Evolutionary conservation across 345 rosid species (phyloP).

Genomic region (Eucalyptus rudis): DNA sequence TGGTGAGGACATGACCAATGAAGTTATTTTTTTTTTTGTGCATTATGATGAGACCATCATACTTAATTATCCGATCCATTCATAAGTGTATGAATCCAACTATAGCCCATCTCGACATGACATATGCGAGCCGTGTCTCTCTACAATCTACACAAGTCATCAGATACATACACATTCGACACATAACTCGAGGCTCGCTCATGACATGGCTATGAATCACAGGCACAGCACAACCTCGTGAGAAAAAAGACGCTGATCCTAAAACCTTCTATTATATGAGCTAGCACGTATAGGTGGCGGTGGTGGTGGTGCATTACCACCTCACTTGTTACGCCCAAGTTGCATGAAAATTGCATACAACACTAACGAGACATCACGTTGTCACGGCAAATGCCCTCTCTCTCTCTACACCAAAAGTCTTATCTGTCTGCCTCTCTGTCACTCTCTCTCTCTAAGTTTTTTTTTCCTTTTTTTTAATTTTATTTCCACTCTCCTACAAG

Average conservation of each 20-base stretch:
- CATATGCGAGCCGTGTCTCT: accelerated
- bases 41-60: not conserved
- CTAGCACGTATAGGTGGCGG: not conserved
- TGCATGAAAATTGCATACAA: not conserved
- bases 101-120: not conserved
- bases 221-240: not conserved
- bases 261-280: not conserved
- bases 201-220: not conserved
- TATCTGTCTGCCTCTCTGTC: slow-evolving; percentile 59
- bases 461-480: not conserved
- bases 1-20: accelerated
- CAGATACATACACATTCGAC: accelerated
- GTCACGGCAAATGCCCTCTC: not conserved
- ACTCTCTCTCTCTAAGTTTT: not conserved
- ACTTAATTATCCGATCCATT: not conserved
- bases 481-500: not conserved
- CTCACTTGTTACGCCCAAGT: not conserved
- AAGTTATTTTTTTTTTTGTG: accelerated
- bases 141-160: not conserved
- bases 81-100: not conserved
- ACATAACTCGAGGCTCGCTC: not conserved
- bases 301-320: not conserved
- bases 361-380: slow-evolving; percentile 21
- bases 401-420: not conserved
- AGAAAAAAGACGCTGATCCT: not conserved